Evolutionary conservation across 306 rosid species (phyloP).

Genomic region (Oemleria cerasiformis): DNA sequence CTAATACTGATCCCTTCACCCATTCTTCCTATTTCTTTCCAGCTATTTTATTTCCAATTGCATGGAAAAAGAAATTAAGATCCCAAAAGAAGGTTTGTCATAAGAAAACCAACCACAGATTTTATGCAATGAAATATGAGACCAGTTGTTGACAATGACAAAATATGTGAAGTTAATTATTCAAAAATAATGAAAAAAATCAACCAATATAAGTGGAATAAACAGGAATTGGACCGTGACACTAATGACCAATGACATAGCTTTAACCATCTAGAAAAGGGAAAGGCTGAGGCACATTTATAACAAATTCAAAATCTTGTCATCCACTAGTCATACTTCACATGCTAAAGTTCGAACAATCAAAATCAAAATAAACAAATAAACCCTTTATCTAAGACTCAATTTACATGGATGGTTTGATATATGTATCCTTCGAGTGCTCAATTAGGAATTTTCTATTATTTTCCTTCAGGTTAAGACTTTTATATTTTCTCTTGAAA

Average conservation of each 20-base stretch:
- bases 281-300: neutral
- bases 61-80: constrained; percentile 8
- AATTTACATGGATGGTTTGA: neutral
- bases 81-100: constrained; percentile 11
- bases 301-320: neutral
- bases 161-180: neutral
- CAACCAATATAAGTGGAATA: neutral
- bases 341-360: neutral
- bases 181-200: neutral
- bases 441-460: neutral
- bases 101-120: constrained; percentile 3
- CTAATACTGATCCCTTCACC: neutral
- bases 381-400: neutral
- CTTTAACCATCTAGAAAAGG: neutral
- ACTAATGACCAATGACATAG: neutral
- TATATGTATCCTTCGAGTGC: neutral
- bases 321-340: neutral
- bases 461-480: neutral
- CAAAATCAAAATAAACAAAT: neutral
- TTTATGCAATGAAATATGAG: neutral
- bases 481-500: neutral
- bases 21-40: constrained; percentile 13
- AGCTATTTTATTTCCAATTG: neutral
- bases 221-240: neutral
- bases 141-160: neutral